Evolutionary conservation across 1,139 yeast genomes (phyloP), one percentile per base, ranked within the genome.

Genomic region (Taphrina sp.): DNA sequence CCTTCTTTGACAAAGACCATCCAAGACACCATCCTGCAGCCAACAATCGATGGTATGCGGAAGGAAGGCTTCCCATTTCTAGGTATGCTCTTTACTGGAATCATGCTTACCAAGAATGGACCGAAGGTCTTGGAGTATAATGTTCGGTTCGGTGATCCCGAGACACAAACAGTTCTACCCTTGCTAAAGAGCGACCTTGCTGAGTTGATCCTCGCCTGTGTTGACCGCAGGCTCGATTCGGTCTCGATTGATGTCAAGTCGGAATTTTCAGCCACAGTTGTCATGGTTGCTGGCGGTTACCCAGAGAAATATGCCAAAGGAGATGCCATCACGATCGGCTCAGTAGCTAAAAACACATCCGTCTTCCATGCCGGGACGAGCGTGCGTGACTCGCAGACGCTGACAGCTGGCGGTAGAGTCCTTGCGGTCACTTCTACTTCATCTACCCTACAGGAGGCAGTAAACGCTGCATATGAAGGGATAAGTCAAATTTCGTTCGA

Each of bases 131-230:
- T 94, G 66, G 99, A 94, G 72, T 94, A 94, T 73, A 94, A 94
- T 65, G 96, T 92, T 55, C 82, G 99, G 72, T 94, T 94, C 65
- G 99, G 99, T 61, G 99, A 94, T 70, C 99, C 99, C 63, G 99
- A 94, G 74, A 92, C 97, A 38, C 98, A 94, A 74, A 86, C 96
- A 3, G 95, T 92, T 31, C 76, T 94, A 67, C 96, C 96, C 14
- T 77, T 94, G 66, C 76, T 94, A 62, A 72, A 83, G 17, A 84
- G 95, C 20, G 98, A 94, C 72, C 77, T 94, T 66, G 95, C 96
- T 39, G 88, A 89, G 70, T 83, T 92, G 44, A 81, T 94, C 79
- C 74, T 90, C 60, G 98, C 97, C 49, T 85, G 95, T 64, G 95
- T 95, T 52, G 96, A 92, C 69, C 95, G 86, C 71, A 80, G 97